phyloP scores from a whole-genome alignment of 129 eudicot genomes.

The Escallonia herrerae region DNA sequence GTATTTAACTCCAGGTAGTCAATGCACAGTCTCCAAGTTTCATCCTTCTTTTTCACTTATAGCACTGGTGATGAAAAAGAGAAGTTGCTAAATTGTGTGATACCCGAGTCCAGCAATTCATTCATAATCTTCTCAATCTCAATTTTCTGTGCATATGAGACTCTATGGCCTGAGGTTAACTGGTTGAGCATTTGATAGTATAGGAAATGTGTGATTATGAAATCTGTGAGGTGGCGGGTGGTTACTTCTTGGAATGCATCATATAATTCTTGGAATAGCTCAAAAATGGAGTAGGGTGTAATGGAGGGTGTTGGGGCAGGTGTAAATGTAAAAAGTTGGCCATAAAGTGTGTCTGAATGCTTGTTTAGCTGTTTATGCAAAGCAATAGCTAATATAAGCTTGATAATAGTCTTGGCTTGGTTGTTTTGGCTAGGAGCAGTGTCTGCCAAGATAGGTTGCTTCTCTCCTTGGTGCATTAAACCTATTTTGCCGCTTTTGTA shows the following conservation, averaged over 20 bases:
- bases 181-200: neutral
- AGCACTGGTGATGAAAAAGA: neutral
- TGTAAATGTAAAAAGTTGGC: no score
- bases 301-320: no score
- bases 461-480: no score
- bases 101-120: neutral
- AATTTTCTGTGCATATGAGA: neutral
- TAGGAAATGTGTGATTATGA: neutral
- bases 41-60: neutral
- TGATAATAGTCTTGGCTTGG: no score
- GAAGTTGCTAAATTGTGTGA: neutral
- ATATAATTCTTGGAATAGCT: no score
- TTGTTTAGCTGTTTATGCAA: no score
- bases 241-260: neutral
- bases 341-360: no score
- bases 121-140: neutral
- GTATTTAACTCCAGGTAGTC: conserved; percentile 8
- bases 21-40: neutral
- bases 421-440: no score
- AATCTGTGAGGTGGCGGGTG: neutral
- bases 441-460: no score
- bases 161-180: neutral
- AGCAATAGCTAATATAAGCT: no score
- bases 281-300: no score
- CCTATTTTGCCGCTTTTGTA: no score